Base-by-base conservation (phyloP, 495 filamentous ascomycete genomes). In the Xylaria intraflava region DNA sequence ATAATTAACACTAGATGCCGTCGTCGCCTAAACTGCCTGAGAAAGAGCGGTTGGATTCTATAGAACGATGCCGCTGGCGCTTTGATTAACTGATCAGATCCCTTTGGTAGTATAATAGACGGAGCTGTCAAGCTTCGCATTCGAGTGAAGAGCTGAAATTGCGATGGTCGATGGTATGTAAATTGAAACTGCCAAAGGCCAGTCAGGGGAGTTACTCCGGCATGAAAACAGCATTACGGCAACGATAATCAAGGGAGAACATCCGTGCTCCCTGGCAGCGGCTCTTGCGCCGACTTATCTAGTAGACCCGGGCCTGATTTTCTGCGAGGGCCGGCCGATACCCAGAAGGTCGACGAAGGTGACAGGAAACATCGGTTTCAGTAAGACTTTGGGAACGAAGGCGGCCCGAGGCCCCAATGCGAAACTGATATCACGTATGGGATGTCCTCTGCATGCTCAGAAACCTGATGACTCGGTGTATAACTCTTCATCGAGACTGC, bases 1-100 rank as follows among this genome's bases (percentile, higher is more conserved):
- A 30, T 19, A 35, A 6, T 14, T 47, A 24, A 47, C 45, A 10
- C 10, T 47, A 27, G 45, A 30, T 19, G 35, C 45, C 1, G 9
- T 47, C 6, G 6, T 47, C 29, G 45, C 3, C 6, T 12, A 6
- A 47, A 47, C 19, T 23, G 24, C 45, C 24, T 47, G 19, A 29
- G 51, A 6, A 39, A 24, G 4, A 51, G 62, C 14, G 60, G 62
- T 26, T 65, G 62, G 62, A 22, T 60, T 22, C 45, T 65, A 2
- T 60, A 65, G 19, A 57, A 65, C 29, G 45, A 35, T 5, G 45
- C 30, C n/a, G 31, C 30, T 14, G 31, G 30, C 10, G 9, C 2
- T 19, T 30, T 30, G 10, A 16, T 24, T 7, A 9, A 47, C 5
- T 5, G 9, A 7, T 2, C 45, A 5, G 35, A 47, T 20, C 45